A percentile compares a stretch with the other conserved stretches of the same genome.
These are phyloP conservation scores for Suillus cothurnatus DNA, from an alignment of 768 basidiomycete species.

Conservation along the genomic window DNA sequence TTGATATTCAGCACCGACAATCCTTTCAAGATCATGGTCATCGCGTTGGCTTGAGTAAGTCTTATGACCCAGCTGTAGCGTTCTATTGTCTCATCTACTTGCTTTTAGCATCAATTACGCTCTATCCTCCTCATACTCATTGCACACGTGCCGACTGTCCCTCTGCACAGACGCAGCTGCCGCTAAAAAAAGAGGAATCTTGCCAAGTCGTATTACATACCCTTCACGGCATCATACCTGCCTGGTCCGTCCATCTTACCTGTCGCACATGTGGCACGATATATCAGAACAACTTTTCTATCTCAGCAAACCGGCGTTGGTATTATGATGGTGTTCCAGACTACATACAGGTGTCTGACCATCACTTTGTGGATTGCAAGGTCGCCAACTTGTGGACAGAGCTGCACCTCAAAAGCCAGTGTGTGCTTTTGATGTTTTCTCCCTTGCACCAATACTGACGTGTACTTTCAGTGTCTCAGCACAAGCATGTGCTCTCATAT, in stretches of 20 bases:
- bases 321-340: conserved; percentile 19
- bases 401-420: not conserved
- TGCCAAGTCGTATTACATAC: not conserved
- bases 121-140: no score
- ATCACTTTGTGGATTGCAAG: conserved; percentile 17
- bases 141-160: no score
- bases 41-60: no score
- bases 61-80: no score
- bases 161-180: not conserved
- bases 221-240: not conserved
- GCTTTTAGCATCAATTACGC: no score
- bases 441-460: no score
- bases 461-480: no score
- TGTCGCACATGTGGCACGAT: not conserved
- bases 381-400: conserved; percentile 17
- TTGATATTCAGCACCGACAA: no score
- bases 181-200: not conserved
- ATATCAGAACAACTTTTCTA: not conserved
- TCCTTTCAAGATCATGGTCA: no score
- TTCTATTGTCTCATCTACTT: no score
- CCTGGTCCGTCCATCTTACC: not conserved
- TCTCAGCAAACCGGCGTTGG: not conserved
- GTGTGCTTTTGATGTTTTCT: no score
- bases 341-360: conserved; percentile 16
- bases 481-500: no score